These are phyloP conservation scores for Carex scoparia DNA, from an alignment of 176 grass and related monocot species.

Conservation along the genomic window DNA sequence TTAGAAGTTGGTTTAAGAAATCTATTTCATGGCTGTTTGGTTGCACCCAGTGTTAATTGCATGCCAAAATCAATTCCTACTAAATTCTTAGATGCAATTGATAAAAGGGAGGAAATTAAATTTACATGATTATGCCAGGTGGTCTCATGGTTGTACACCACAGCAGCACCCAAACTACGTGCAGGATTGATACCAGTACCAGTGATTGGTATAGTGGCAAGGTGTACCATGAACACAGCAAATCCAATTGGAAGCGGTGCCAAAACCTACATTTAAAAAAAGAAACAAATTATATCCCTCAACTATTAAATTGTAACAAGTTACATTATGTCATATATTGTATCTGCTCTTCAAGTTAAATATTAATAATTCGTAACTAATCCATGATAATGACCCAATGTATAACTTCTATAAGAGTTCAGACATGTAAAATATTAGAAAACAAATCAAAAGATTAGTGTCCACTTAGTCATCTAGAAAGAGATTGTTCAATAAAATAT, in stretches of 20 bases:
- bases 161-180: slow-evolving; percentile 75
- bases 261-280: slow-evolving; percentile 51
- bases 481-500: background rate
- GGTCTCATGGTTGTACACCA: slow-evolving; percentile 63
- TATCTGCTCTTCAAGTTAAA: background rate
- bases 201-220: slow-evolving; percentile 86
- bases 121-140: slow-evolving; percentile 60
- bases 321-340: background rate
- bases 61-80: background rate
- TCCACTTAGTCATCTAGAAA: background rate
- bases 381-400: background rate
- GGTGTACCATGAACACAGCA: slow-evolving; percentile 93
- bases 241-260: slow-evolving; percentile 91
- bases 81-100: background rate
- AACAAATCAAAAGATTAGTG: background rate
- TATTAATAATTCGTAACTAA: background rate
- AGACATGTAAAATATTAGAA: background rate
- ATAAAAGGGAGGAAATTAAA: too few species aligned
- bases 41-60: background rate
- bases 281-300: background rate
- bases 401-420: background rate
- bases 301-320: slow-evolving; percentile 1
- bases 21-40: background rate
- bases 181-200: slow-evolving; percentile 92
- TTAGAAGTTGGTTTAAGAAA: background rate